Percentiles rank a stretch among this genome's conserved stretches.
Evolutionary conservation across 441 rosid genomes (phyloP).

Genomic region (Populus hybrid): DNA sequence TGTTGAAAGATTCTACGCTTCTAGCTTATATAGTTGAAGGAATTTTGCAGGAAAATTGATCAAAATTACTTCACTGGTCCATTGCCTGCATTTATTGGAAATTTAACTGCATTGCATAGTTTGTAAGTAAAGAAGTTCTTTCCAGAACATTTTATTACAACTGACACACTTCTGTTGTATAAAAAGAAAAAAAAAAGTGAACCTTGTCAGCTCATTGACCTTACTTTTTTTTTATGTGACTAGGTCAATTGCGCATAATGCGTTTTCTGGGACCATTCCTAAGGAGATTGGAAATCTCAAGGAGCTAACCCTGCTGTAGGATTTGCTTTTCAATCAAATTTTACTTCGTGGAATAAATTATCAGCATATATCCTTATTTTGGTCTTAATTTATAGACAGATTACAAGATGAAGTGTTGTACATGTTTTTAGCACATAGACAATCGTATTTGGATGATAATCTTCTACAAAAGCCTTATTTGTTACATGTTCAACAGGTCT

Average conservation of each 20-base stretch:
- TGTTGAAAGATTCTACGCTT: background rate
- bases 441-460: background rate
- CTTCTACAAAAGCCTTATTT: background rate
- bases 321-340: background rate
- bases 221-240: background rate
- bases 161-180: background rate
- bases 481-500: conserved; percentile 17
- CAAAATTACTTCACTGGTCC: conserved; percentile 47
- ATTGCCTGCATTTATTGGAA: conserved; percentile 45
- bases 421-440: background rate
- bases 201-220: too few species aligned
- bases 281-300: conserved; percentile 33
- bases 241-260: conserved; percentile 30
- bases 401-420: background rate
- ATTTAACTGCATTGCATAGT: conserved; percentile 29
- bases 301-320: conserved; percentile 27
- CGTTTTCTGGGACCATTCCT: conserved; percentile 32
- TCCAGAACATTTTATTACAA: background rate
- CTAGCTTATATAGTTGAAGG: background rate
- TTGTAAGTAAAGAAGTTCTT: conserved; percentile 24
- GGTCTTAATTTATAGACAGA: background rate
- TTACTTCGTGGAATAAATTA: background rate
- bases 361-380: background rate
- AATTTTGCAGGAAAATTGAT: conserved; percentile 25
- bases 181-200: background rate